A percentile compares a stretch with the other conserved stretches of the same genome.
phyloP scores from a whole-genome alignment of 148 eudicot genomes.

The Vaccinium corymbosum region DNA sequence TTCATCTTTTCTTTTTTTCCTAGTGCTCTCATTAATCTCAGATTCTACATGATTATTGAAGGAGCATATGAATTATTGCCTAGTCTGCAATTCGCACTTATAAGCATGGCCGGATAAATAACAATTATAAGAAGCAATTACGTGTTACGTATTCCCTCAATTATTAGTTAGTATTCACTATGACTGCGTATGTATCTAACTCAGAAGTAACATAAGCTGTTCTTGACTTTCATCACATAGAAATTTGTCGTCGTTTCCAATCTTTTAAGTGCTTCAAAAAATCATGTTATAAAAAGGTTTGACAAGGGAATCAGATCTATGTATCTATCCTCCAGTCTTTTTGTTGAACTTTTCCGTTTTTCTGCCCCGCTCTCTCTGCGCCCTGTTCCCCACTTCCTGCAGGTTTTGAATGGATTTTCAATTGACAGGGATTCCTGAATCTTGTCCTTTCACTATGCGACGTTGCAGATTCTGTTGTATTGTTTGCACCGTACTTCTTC shows the following conservation, averaged over 20 bases:
- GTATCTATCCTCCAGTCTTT: not conserved
- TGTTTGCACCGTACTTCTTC: slow-evolving; percentile 43
- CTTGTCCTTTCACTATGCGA: slow-evolving; percentile 34
- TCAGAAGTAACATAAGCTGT: not conserved
- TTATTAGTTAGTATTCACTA: not conserved
- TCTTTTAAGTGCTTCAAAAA: not conserved
- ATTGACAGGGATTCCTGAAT: slow-evolving; percentile 30
- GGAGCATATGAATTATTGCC: not conserved
- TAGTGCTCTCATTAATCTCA: not conserved
- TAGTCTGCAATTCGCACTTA: not conserved
- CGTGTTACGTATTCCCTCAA: not conserved
- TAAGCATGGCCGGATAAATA: not conserved
- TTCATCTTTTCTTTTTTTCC: not conserved
- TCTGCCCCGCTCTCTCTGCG: not conserved
- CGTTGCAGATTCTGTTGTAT: slow-evolving; percentile 29
- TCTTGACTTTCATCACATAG: not conserved
- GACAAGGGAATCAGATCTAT: not conserved
- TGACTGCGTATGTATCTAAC: not conserved
- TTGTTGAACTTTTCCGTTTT: not conserved
- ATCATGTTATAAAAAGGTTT: not conserved
- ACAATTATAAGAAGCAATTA: not conserved
- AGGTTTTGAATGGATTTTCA: slow-evolving; percentile 5
- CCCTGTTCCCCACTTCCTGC: not conserved
- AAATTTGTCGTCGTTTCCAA: not conserved
- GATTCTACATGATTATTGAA: not conserved